A percentile compares a stretch with the other conserved stretches of the same genome.
These are phyloP conservation scores for Protomyces gravidus DNA, from an alignment of 1,139 yeast genomes.

Conservation along the genomic window DNA sequence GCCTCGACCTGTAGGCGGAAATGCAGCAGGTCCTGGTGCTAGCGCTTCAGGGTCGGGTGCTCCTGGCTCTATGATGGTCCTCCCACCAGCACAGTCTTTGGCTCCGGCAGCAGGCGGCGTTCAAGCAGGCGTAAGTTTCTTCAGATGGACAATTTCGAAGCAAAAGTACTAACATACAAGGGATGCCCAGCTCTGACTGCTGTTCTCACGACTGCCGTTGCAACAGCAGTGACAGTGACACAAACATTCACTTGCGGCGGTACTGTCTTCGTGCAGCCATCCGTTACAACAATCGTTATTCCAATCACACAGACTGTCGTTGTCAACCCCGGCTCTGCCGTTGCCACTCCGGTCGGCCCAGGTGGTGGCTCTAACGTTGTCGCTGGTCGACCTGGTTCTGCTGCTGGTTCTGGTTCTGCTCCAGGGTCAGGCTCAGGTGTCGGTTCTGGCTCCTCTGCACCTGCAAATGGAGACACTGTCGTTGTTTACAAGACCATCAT, in stretches of 20 bases:
- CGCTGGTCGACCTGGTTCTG: neutral
- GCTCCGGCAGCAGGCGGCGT: neutral
- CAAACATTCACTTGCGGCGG: constrained; percentile 1
- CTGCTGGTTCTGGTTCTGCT: neutral
- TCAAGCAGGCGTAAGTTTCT: neutral
- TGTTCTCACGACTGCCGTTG: neutral
- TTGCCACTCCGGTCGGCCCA: neutral
- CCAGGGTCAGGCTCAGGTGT: neutral
- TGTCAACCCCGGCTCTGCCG: neutral
- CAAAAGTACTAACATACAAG: neutral
- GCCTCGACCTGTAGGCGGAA: no score
- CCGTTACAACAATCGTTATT: neutral
- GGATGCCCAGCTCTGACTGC: neutral
- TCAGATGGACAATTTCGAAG: neutral
- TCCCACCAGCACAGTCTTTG: neutral
- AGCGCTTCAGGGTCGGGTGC: neutral
- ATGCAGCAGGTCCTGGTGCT: neutral
- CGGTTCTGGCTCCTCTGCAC: neutral
- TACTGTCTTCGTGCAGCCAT: neutral
- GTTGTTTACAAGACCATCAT: neutral
- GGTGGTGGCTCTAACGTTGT: neutral
- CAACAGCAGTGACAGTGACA: neutral
- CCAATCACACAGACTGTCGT: neutral
- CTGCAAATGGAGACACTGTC: neutral
- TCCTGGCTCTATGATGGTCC: neutral